Base-by-base conservation (phyloP, 1,284 basidiomycete genomes). In the Irpex sp. region DNA sequence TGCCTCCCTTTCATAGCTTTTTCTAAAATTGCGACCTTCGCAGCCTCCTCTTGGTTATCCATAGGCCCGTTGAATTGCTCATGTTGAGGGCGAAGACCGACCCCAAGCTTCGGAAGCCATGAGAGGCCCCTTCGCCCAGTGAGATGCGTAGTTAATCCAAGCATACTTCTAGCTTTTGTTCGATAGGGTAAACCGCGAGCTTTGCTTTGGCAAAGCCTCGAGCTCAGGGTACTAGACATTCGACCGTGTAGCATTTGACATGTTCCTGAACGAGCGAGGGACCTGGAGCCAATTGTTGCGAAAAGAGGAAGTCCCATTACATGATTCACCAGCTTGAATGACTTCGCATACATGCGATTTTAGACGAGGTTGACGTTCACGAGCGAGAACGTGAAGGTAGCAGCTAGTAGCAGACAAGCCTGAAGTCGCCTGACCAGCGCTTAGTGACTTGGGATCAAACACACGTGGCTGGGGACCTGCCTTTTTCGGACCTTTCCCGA, bases 1-100 rank as follows among this genome's bases (percentile, higher is more conserved):
- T 92, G 89, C 61, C 91, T 83, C 49, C 89, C 89, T 72, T 91
- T 91, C 83, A 92, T 88, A 61, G 90, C 86, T 67, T 89, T 92
- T 69, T 92, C 91, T 58, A 93, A 76, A 64, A 93, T 88, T 57
- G 87, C 87, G 36, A 82, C 83, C 70, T 87, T 86, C 2, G 87
- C 83, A 31, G 80, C 82, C 71, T 92, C 89, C 73, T 93, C 90
- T 70, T 88, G 83, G 57, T 75, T 80, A 65, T 85, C 81, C 38
- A 81, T 76, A 15, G 72, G 69, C 38, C 72, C 71, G 36, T 69
- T 63, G 47, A 64, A 64, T 5, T 68, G 66, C 34, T 72, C 72
- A 5, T 63, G 59, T 34, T 66, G 64, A 36, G 54, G 54, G 8
- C 54, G 54, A 17, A 26, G n/a, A 59, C 70, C 68, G 49, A 63